A percentile compares a stretch with the other conserved stretches of the same genome.
Evolutionary conservation across 2,329 filamentous ascomycete species (phyloP).

Genomic region (Arthrobotrys conoides): DNA sequence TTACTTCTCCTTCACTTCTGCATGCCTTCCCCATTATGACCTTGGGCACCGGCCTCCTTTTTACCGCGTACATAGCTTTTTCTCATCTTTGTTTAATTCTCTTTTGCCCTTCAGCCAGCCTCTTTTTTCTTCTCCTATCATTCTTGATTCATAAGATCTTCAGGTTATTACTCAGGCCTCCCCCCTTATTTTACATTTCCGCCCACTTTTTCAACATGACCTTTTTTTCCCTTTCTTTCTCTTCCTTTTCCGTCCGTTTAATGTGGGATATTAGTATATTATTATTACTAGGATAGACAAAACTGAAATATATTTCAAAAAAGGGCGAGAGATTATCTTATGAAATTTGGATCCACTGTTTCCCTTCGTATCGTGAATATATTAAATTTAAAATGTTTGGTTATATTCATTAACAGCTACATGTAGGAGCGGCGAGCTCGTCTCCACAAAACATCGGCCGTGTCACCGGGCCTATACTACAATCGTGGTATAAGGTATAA

Average conservation of each 20-base stretch:
- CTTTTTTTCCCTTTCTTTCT: not conserved
- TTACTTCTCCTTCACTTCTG: slow-evolving; percentile 48
- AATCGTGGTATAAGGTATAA: too few relatives aligned
- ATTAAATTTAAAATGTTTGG: too few relatives aligned
- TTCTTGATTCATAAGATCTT: slow-evolving; percentile 18
- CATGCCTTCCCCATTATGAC: slow-evolving; percentile 36
- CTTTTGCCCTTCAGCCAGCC: not conserved
- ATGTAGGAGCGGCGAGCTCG: slow-evolving; percentile 13
- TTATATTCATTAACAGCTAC: too few relatives aligned
- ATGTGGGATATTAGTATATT: slow-evolving; percentile 30
- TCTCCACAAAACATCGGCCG: not conserved
- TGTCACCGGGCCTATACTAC: not conserved
- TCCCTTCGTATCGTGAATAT: not conserved
- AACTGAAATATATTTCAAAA: slow-evolving; percentile 14
- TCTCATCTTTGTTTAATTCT: slow-evolving; percentile 1
- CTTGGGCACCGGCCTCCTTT: slow-evolving; percentile 14
- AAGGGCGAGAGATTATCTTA: slow-evolving; percentile 18
- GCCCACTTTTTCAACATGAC: not conserved
- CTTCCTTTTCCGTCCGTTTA: not conserved
- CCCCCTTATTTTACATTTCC: not conserved
- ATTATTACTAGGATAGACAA: slow-evolving; percentile 39
- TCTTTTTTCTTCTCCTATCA: slow-evolving; percentile 1
- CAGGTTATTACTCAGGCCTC: not conserved
- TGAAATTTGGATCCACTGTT: slow-evolving; percentile 5
- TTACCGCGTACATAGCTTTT: slow-evolving; percentile 41